phyloP scores from a whole-genome alignment of 257 asterid genomes.

The Nemophila menziesii region DNA sequence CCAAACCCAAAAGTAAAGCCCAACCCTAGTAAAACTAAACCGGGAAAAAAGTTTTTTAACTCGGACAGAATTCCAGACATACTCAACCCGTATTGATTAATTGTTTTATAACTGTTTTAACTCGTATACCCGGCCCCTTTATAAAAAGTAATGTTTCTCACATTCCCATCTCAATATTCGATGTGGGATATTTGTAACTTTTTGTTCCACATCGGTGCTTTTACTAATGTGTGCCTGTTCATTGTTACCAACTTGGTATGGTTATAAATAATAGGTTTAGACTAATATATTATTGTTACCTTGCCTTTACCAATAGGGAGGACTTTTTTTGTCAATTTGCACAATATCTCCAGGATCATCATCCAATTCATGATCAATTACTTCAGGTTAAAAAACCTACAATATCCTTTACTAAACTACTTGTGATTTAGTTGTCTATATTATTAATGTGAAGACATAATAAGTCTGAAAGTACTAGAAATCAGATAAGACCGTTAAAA shows the following conservation, averaged over 20 bases:
- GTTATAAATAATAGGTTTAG: neutral
- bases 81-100: no score
- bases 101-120: no score
- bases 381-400: constrained; percentile 50
- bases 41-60: no score
- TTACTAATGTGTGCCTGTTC: neutral
- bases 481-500: no score
- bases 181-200: constrained; percentile 19
- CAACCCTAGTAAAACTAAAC: no score
- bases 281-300: constrained; percentile 26
- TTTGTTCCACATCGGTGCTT: constrained; percentile 22
- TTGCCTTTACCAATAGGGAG: constrained; percentile 46
- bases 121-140: constrained; percentile 17
- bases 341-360: constrained; percentile 37
- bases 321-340: constrained; percentile 22
- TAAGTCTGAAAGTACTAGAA: no score
- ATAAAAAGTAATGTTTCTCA: constrained; percentile 13
- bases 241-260: neutral
- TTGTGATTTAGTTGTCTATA: no score
- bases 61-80: no score
- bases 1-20: no score
- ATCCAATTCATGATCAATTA: constrained; percentile 67
- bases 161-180: constrained; percentile 25
- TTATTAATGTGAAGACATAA: no score
- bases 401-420: no score